Evolutionary conservation across 2,329 filamentous ascomycete species (phyloP).

Genomic region (Colletotrichum australisinense): DNA sequence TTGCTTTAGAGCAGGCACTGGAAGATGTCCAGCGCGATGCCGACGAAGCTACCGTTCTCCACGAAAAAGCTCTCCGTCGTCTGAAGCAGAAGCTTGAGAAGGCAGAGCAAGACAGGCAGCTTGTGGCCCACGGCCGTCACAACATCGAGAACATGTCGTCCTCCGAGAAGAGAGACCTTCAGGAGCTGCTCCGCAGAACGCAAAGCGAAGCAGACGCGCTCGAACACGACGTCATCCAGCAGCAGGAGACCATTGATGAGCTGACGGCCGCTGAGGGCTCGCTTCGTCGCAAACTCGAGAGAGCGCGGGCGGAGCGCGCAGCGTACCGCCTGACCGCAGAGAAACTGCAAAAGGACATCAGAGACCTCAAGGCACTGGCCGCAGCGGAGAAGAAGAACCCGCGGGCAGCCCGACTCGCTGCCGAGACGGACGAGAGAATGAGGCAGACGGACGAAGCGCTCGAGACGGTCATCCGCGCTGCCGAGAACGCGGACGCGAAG

Average conservation of each 20-base stretch:
- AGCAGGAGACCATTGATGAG: conserved; percentile 72
- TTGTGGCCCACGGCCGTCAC: conserved; percentile 40
- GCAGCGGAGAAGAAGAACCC: conserved; percentile 45
- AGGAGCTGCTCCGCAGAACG: conserved; percentile 69
- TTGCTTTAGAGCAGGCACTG: conserved; percentile 68
- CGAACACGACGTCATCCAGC: conserved; percentile 77
- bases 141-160: conserved; percentile 41
- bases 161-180: conserved; percentile 65
- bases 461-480: conserved; percentile 68
- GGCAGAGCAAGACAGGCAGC: conserved; percentile 58
- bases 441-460: conserved; percentile 62
- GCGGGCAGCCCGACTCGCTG: conserved; percentile 43
- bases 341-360: conserved; percentile 64
- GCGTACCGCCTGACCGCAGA: conserved; percentile 65
- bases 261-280: conserved; percentile 67
- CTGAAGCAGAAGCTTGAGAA: conserved; percentile 63
- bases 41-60: conserved; percentile 57
- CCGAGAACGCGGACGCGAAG: conserved; percentile 72
- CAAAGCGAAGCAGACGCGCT: conserved; percentile 75
- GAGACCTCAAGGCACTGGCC: conserved; percentile 55
- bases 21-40: conserved; percentile 64
- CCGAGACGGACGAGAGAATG: conserved; percentile 45
- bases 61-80: conserved; percentile 55
- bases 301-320: conserved; percentile 74
- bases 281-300: conserved; percentile 75